Evolutionary conservation across 1,284 basidiomycete species (phyloP), one percentile per base, ranked within the genome.

Genomic region (Malassezia slooffiae): DNA sequence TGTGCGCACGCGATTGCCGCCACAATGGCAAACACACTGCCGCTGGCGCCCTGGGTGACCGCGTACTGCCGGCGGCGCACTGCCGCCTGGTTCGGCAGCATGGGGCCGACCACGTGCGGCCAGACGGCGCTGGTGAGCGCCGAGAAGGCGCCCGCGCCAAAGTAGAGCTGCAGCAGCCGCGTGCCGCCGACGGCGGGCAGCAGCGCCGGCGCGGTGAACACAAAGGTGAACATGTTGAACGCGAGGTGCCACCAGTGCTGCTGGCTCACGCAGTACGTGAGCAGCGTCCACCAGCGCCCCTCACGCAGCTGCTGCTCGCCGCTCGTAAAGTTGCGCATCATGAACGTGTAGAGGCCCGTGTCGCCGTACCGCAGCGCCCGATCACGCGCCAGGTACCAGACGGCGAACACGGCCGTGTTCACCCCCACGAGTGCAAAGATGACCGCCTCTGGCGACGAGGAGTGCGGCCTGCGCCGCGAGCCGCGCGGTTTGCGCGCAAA

Each of bases 271-370:
- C 59, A 60, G 20, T 44, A 43, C 81, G 87, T 86, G 16, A 89
- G 51, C 21, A 83, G 70, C 0, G 85, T 87, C 83, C 85, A 89
- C 83, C 83, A 65, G 69, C 85, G 75, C 5, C 85, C 85, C 5
- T 75, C 71, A 1, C 71, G 69, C 16, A 89, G 60, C 68, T 88
- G 89, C 10, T 70, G 60, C 73, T 78, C 61, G 28, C 65, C 70
- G 3, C 71, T 60, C 29, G 77, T 75, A 62, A 90, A 88, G 70
- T 90, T 81, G 29, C 79, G 64, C 9, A 69, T 54, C 78, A 90
- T 79, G 72, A 76, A 82, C 13, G 67, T 45, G 45, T 76, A 71
- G 4, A 78, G 61, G 4, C 74, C 70, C 0, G 74, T 62, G 58
- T 86, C 78, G 9, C 71, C 49, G 72, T 77, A n/a, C 75, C 72